Percentiles rank a stretch among this genome's conserved stretches.
Conservation (phyloP, 208 protist species). For the Trypanosoma scelopori region DNA sequence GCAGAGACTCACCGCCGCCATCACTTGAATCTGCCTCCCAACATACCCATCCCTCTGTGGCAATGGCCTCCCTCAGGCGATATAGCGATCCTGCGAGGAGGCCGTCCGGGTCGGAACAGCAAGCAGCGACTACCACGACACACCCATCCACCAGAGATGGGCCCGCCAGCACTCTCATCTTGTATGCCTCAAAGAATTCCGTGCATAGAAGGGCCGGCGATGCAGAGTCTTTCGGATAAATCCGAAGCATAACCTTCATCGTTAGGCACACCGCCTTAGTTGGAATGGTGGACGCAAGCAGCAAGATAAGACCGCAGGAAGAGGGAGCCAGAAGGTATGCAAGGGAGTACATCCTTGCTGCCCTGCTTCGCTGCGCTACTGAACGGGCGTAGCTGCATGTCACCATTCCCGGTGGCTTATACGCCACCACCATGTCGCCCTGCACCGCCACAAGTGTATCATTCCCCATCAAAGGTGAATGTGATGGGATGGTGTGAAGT, state of each 20-base stretch:
- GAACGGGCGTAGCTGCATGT: conserved; percentile 28
- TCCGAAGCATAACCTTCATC: conserved; percentile 30
- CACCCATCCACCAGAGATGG: conserved; percentile 9
- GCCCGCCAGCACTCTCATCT: conserved; percentile 26
- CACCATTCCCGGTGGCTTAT: conserved; percentile 32
- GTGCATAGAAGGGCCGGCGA: conserved; percentile 49
- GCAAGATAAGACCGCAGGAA: conserved; percentile 30
- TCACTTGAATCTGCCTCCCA: conserved; percentile 19
- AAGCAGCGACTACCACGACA: conserved; percentile 19
- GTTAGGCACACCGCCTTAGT: conserved; percentile 32
- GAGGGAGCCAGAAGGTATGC: conserved; percentile 29
- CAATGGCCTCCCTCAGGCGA: conserved; percentile 36
- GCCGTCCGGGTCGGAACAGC: conserved; percentile 25
- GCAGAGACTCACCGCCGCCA: conserved; percentile 10
- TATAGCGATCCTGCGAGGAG: conserved; percentile 38
- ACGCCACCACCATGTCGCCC: conserved; percentile 23
- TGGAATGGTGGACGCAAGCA: conserved; percentile 20
- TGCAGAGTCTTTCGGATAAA: conserved; percentile 4
- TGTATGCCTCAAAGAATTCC: conserved; percentile 41
- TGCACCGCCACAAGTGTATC: conserved; percentile 23
- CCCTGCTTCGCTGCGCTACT: conserved; percentile 12
- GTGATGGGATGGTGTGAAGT: conserved; percentile 17
- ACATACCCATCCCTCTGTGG: conserved; percentile 61
- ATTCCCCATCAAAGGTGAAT: conserved; percentile 5
- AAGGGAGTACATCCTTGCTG: conserved; percentile 18